These are phyloP conservation scores for Flammula alnicola DNA, from an alignment of 1,284 basidiomycete species.

Conservation along the genomic window DNA sequence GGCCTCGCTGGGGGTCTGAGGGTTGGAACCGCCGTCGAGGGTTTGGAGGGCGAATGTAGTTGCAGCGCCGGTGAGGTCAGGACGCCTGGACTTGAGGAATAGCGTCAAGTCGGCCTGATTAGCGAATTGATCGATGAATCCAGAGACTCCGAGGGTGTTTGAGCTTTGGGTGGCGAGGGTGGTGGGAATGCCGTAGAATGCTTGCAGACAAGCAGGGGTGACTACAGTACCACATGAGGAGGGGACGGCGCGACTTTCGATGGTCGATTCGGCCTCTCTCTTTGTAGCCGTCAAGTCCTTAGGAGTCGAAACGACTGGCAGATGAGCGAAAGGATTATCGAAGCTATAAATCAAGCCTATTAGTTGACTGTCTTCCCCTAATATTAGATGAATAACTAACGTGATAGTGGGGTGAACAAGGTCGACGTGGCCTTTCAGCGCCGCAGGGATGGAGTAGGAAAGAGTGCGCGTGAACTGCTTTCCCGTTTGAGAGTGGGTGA, in stretches of 20 bases:
- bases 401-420: conserved; percentile 75
- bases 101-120: conserved; percentile 54
- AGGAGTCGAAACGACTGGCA: conserved; percentile 26
- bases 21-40: conserved; percentile 54
- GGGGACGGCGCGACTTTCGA: conserved; percentile 47
- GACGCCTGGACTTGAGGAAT: conserved; percentile 51
- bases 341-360: conserved; percentile 27
- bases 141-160: conserved; percentile 57
- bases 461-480: conserved; percentile 55
- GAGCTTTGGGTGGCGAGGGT: conserved; percentile 41
- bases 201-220: conserved; percentile 51
- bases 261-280: conserved; percentile 37
- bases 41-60: conserved; percentile 41
- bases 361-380: conserved; percentile 44
- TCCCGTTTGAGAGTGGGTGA: conserved; percentile 35
- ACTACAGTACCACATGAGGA: conserved; percentile 45
- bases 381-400: conserved; percentile 48
- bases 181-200: conserved; percentile 51
- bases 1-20: conserved; percentile 52
- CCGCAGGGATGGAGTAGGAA: conserved; percentile 66
- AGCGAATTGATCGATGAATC: conserved; percentile 55
- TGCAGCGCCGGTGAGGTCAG: conserved; percentile 44
- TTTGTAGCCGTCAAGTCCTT: conserved; percentile 23
- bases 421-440: conserved; percentile 66
- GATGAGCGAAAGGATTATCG: conserved; percentile 14